These are phyloP conservation scores for Leccinum aurantiacum DNA, from an alignment of 768 basidiomycete species.

Conservation along the genomic window DNA sequence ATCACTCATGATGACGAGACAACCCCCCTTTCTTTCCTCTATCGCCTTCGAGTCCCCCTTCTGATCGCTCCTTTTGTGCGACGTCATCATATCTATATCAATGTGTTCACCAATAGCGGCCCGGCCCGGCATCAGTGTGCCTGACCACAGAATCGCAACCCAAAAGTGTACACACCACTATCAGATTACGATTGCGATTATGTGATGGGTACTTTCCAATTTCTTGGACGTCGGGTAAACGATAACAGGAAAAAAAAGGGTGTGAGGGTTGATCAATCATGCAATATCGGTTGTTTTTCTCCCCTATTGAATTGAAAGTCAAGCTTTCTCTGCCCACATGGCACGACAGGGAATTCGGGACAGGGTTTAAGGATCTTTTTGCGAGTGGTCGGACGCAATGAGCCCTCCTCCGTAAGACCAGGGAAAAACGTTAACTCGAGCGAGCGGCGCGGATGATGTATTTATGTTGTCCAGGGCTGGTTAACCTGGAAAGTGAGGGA, in stretches of 20 bases:
- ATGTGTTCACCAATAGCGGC: neutral
- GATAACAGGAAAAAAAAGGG: neutral
- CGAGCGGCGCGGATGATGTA: neutral
- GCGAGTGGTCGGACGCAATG: neutral
- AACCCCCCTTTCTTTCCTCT: neutral
- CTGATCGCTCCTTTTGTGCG: neutral
- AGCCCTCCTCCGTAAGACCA: neutral
- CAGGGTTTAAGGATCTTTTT: neutral
- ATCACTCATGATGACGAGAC: conserved; percentile 3
- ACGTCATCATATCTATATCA: neutral
- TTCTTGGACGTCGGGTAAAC: conserved; percentile 4
- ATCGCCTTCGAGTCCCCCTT: neutral
- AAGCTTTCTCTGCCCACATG: neutral
- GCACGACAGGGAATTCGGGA: neutral
- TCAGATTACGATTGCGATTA: conserved; percentile 6
- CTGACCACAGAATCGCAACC: conserved; percentile 9
- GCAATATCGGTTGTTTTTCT: neutral
- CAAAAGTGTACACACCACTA: conserved; percentile 1
- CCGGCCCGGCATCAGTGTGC: conserved; percentile 17
- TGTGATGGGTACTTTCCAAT: neutral
- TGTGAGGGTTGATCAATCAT: neutral
- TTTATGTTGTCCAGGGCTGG: neutral
- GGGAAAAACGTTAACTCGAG: neutral
- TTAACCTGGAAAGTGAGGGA: neutral
- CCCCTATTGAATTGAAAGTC: neutral